These are phyloP conservation scores for Colletotrichum sp. DNA, from an alignment of 2,329 filamentous ascomycete species.

Conservation along the genomic window DNA sequence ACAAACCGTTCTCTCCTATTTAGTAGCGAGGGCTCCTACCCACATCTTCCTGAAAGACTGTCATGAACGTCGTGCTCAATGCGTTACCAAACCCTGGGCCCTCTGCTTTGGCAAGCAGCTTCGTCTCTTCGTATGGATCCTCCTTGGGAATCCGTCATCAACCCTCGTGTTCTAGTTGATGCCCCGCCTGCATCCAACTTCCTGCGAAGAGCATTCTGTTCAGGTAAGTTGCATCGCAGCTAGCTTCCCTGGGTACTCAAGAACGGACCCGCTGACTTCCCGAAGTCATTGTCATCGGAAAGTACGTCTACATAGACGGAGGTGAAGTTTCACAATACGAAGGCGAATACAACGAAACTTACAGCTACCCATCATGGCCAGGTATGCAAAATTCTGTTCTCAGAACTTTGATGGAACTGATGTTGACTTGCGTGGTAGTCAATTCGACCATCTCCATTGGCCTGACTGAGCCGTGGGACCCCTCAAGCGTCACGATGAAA, in stretches of 20 bases:
- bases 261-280: background rate
- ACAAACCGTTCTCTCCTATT: fast-evolving
- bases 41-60: background rate
- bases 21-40: fast-evolving
- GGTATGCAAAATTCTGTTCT: fast-evolving
- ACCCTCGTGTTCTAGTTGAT: background rate
- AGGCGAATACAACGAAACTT: background rate
- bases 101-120: background rate
- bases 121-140: background rate
- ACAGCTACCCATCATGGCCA: background rate
- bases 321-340: background rate
- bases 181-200: background rate
- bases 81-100: background rate
- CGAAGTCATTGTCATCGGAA: background rate
- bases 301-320: background rate
- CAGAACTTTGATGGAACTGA: background rate
- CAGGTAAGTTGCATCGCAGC: background rate
- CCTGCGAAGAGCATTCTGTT: background rate
- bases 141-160: fast-evolving
- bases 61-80: background rate
- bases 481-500: background rate
- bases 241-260: fast-evolving
- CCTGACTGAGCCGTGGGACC: background rate
- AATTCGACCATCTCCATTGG: background rate
- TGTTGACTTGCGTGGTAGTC: fast-evolving